Evolutionary conservation across 805 yeast species (phyloP).

Genomic region (Yamadazyma sp.): DNA sequence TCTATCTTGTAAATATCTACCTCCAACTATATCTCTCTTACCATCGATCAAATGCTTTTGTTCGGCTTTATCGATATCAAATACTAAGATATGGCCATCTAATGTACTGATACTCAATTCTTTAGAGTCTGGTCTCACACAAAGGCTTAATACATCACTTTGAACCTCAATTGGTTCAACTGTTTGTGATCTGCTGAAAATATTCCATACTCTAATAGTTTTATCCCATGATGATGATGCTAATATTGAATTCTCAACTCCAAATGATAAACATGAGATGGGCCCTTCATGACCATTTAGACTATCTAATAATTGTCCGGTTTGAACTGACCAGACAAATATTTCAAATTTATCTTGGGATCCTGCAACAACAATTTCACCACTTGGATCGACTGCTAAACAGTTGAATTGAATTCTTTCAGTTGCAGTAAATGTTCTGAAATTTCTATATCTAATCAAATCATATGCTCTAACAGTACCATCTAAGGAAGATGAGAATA

Average conservation of each 20-base stretch:
- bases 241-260: slow-evolving; percentile 67
- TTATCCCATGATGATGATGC: slow-evolving; percentile 98
- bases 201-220: slow-evolving; percentile 89
- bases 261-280: slow-evolving; percentile 81
- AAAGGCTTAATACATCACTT: slow-evolving; percentile 78
- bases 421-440: slow-evolving; percentile 91
- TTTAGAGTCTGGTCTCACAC: slow-evolving; percentile 91
- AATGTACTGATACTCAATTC: slow-evolving; percentile 84
- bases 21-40: slow-evolving; percentile 79
- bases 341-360: slow-evolving; percentile 86
- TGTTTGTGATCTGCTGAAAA: slow-evolving; percentile 80
- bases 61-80: slow-evolving; percentile 81
- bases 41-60: slow-evolving; percentile 80
- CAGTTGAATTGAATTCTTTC: slow-evolving; percentile 82
- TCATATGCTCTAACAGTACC: slow-evolving; percentile 99
- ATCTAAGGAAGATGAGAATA: slow-evolving; percentile 88
- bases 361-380: slow-evolving; percentile 95
- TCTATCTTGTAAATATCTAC: slow-evolving; percentile 78
- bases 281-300: slow-evolving; percentile 96
- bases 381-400: slow-evolving; percentile 94
- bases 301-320: slow-evolving; percentile 84
- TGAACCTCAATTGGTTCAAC: slow-evolving; percentile 88
- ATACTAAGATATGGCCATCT: slow-evolving; percentile 82
- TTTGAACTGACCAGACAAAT: slow-evolving; percentile 96
- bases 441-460: slow-evolving; percentile 85